Conservation (phyloP, 1,284 basidiomycete genomes). For the Lentinula novae-zelandiae region DNA sequence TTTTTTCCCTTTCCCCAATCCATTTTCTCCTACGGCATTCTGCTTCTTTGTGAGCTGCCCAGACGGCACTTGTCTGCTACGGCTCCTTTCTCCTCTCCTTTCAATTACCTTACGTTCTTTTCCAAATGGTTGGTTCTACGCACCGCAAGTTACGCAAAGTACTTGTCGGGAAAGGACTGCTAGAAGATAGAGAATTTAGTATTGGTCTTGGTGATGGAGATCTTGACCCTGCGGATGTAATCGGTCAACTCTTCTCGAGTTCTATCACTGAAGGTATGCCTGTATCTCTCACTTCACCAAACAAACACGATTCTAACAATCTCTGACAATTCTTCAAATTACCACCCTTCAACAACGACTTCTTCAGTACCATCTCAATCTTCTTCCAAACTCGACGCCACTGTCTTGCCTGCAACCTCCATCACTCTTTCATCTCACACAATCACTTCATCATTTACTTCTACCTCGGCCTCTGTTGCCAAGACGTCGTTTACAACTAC, state of each 20-base stretch:
- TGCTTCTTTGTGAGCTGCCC: background rate
- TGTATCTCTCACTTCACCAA: too few species aligned
- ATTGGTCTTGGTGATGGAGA: background rate
- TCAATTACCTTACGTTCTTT: background rate
- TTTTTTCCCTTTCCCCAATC: background rate
- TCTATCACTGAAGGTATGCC: background rate
- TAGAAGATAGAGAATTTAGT: background rate
- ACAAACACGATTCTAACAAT: too few species aligned
- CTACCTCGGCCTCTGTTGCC: background rate
- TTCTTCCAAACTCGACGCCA: background rate
- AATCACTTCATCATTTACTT: background rate
- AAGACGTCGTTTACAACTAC: background rate
- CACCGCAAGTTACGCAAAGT: conserved; percentile 1
- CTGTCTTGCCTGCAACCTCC: background rate
- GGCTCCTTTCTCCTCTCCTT: background rate
- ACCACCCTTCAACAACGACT: background rate
- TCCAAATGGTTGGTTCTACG: background rate
- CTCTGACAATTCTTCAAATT: background rate
- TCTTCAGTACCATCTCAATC: background rate
- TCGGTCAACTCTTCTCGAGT: background rate
- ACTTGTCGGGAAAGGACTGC: background rate
- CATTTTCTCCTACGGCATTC: background rate
- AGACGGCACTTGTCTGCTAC: background rate
- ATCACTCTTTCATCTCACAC: background rate
- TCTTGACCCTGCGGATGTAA: background rate